These are phyloP conservation scores for Penicillium sp. DNA, from an alignment of 2,329 filamentous ascomycete species.

Conservation along the genomic window DNA sequence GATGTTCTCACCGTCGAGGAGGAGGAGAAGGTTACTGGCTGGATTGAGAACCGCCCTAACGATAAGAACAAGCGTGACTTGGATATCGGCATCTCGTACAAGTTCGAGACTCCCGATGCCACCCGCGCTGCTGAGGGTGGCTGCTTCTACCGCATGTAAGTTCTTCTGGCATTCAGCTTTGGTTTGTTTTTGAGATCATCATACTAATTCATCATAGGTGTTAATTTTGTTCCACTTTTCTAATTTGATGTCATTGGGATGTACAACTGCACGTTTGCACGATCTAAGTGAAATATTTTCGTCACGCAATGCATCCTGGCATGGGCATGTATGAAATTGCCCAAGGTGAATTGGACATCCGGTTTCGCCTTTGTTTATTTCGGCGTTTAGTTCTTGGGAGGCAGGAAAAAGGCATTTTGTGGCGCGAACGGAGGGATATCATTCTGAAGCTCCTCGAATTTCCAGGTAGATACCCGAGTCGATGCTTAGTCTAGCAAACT, in stretches of 20 bases:
- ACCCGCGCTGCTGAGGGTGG: constrained; percentile 67
- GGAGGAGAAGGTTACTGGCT: constrained; percentile 74
- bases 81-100: constrained; percentile 84
- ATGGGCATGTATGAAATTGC: constrained; percentile 31
- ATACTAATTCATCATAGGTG: constrained; percentile 13
- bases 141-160: constrained; percentile 73
- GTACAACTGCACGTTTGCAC: constrained; percentile 19
- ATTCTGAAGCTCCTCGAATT: constrained; percentile 50
- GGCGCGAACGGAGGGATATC: constrained; percentile 43
- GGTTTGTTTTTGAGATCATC: not conserved
- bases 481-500: constrained; percentile 48
- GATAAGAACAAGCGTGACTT: constrained; percentile 92
- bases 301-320: constrained; percentile 31
- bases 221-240: constrained; percentile 27
- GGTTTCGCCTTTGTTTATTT: constrained; percentile 36
- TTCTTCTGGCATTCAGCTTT: not conserved
- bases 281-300: constrained; percentile 20
- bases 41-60: constrained; percentile 81
- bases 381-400: constrained; percentile 32
- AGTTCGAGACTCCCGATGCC: constrained; percentile 72
- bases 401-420: constrained; percentile 42
- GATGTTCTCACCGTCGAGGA: constrained; percentile 90
- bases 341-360: constrained; percentile 25
- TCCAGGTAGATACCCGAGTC: constrained; percentile 51
- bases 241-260: constrained; percentile 18